phyloP scores from a whole-genome alignment of 768 basidiomycete species.

The Lentinula aciculospora region DNA sequence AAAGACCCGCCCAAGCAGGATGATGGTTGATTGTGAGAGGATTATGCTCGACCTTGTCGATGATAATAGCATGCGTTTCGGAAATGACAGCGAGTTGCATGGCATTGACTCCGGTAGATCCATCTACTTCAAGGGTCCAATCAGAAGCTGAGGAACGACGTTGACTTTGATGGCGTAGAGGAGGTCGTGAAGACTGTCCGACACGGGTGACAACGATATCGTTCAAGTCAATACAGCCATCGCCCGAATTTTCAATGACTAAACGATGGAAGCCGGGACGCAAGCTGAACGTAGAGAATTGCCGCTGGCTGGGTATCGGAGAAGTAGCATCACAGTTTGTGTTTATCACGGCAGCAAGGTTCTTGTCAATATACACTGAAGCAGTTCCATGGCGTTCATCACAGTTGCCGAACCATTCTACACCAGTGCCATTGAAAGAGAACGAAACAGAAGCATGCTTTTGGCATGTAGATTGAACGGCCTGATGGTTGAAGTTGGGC shows the following conservation, averaged over 20 bases:
- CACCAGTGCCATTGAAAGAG: constrained; percentile 65
- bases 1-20: constrained; percentile 78
- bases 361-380: constrained; percentile 54
- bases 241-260: constrained; percentile 32
- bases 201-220: neutral
- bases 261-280: constrained; percentile 47
- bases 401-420: constrained; percentile 73
- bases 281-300: constrained; percentile 58
- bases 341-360: constrained; percentile 38
- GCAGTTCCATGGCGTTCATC: constrained; percentile 51
- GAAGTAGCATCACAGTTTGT: constrained; percentile 19
- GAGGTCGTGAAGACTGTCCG: neutral
- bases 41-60: constrained; percentile 88
- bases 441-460: constrained; percentile 46
- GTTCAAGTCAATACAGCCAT: neutral
- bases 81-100: constrained; percentile 76
- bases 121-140: constrained; percentile 62
- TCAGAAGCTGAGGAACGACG: constrained; percentile 8
- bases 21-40: constrained; percentile 68
- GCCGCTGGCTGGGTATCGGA: constrained; percentile 49
- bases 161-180: constrained; percentile 6
- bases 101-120: constrained; percentile 70
- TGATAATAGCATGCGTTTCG: constrained; percentile 58
- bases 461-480: constrained; percentile 44
- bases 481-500: constrained; percentile 40